Conservation (phyloP, 345 rosid species). For the Nasturtium officinale region DNA sequence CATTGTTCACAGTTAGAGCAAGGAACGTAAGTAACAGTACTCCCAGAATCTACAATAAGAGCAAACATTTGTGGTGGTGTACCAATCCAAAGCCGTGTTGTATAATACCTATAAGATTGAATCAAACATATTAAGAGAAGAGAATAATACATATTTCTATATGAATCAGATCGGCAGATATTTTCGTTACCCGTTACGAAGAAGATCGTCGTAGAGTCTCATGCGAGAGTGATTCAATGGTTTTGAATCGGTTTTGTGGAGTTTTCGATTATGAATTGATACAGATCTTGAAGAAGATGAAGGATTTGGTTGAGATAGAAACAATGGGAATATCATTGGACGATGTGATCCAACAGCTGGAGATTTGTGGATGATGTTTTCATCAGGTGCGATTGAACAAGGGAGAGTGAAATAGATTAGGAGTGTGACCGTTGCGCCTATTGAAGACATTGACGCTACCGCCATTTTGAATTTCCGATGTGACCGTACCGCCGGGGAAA, state of each 20-base stretch:
- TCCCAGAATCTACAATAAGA: constrained; percentile 87
- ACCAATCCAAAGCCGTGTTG: constrained; percentile 91
- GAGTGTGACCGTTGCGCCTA: constrained; percentile 30
- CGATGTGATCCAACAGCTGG: constrained; percentile 41
- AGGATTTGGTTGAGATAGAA: constrained; percentile 49
- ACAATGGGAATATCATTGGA: constrained; percentile 81
- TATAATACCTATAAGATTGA: constrained; percentile 60
- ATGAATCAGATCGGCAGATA: constrained; percentile 19
- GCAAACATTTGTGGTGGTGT: constrained; percentile 93
- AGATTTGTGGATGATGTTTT: constrained; percentile 39
- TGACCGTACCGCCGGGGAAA: not conserved
- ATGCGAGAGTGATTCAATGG: constrained; percentile 66
- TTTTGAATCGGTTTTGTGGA: constrained; percentile 51
- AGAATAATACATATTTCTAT: not conserved
- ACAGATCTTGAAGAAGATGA: constrained; percentile 48
- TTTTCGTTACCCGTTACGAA: constrained; percentile 70
- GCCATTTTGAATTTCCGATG: constrained; percentile 38
- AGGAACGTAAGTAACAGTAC: constrained; percentile 90
- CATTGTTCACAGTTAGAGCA: constrained; percentile 80
- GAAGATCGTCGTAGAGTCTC: constrained; percentile 96
- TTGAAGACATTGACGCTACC: constrained; percentile 15
- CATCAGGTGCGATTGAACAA: constrained; percentile 34
- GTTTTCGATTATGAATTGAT: constrained; percentile 53
- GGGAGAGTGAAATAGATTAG: constrained; percentile 23
- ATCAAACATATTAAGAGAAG: not conserved